Evolutionary conservation across 2,329 filamentous ascomycete genomes (phyloP), one percentile per base, ranked within the genome.

Genomic region (Cladophialophora yegresii): DNA sequence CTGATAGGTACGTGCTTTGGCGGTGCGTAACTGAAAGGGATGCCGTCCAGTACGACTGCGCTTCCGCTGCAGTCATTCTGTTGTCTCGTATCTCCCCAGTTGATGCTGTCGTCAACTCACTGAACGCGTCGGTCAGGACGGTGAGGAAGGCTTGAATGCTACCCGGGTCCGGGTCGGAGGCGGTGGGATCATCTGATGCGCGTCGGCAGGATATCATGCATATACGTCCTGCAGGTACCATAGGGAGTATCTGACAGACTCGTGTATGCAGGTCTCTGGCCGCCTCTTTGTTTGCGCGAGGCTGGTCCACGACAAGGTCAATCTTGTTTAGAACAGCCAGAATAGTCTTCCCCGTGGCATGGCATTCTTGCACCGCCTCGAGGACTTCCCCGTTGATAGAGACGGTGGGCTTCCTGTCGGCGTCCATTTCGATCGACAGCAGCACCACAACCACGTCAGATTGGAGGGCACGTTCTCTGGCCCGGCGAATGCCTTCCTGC

Each of bases 21-120:
- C 95, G 88, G 77, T 93, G 91, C 20, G 91, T 96, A 43, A 96
- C 93, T 62, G 93, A 93, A 3, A 97, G 84, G 4, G 95, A 89
- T 72, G 96, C 91, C 77, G 92, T 86, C 81, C 91, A 87, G 55
- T 71, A 71, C 26, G 68, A 62, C 50, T 58, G 70, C 5, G 68
- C 66, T 40, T 77, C 75, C 3, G 72, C 67, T 12, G 79, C 75
- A 7, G 75, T 77, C 58, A 81, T 78, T 59, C 30, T 40, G 4
- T 13, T 4, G 12, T 54, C 30, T 16, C n/a, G 55, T 10, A 53
- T 36, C 36, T 71, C 70, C 45, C 78, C 75, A 23, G 76, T 73
- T 5, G 80, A 64, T 7, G 80, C 82, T 36, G 82, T 79, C 1
- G 92, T 96, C 83, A 96, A 88, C 57, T 77, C 75, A 54, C 80